Base-by-base conservation (phyloP, 2,329 filamentous ascomycete genomes). In the Periconia sp. region DNA sequence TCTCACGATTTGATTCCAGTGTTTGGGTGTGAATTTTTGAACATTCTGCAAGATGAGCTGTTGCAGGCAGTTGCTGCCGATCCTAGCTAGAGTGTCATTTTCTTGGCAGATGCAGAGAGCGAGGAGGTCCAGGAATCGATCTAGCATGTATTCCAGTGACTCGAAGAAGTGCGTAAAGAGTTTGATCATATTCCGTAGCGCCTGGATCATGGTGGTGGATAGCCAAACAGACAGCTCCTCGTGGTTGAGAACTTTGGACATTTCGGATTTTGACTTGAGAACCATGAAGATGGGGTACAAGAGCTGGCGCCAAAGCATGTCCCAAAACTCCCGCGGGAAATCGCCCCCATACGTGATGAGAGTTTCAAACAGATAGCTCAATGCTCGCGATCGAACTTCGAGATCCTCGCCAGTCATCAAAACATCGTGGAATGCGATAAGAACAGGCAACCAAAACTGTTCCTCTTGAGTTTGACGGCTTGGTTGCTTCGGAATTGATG, bases 271-370 rank as follows among this genome's bases (percentile, higher is more conserved):
- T 17, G 94, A 97, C 62, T 96, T 92, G 42, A 99, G 77, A 2
- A 99, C 95, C 83, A 97, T 92, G 77, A 99, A 99, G 62, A 99
- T 99, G 1, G 94, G 95, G 64, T 96, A 97, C 1, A 99, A 83
- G 54, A 99, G 85, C 72, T 99, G 94, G 47, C 93, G 86, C 92
- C 94, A 99, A 0, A 99, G 82, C 17, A 94, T 96, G 72, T 99
- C 94, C 94, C 94, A 99, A 72, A 99, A 99, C 50, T 96, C 91
- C 1, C 87, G 81, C 3, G 93, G 92, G 66, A 97, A 99, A 62
- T 91, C 90, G 17, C 91, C 90, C 35, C 95, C 94, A 63, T 97
- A 94, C 58, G 85, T 86, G 54, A 96, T 87, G 7, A 99, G 81
- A 0, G 92, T 92, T 54, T 97, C 93, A 65, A 99, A 99, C 57